Evolutionary conservation across 164 flowering plant species (phyloP), one percentile per base, ranked within the genome.

Genomic region (Houttuynia cordata): DNA sequence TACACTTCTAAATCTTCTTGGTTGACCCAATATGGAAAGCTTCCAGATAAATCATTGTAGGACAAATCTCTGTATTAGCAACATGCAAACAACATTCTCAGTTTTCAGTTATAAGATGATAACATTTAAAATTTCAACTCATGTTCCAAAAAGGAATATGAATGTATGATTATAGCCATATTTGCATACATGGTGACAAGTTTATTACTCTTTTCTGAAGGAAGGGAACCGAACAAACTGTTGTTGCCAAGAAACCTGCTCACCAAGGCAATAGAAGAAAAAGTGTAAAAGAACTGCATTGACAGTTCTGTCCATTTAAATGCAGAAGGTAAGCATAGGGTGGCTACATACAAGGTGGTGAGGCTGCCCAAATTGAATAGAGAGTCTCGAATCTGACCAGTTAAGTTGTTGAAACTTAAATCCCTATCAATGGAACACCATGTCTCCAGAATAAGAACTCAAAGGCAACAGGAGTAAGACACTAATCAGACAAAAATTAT

Each of bases 171-270:
- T 4, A 57, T 17, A 57, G 40, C 59, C 37, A 30, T 30, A 30
- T 60, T 45, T 8, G 21, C 92, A 70, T 60, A 91, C 95, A 91
- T 73, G 59, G 58, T 78, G 20, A 18, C 52, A 61, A 87, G 83
- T 56, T 71, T 51, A 14, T 73, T 0, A 51, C 76, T 72, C 68
- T 81, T 87, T 53, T 61, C 66, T 2, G 71, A 41, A 23, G 95
- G 93, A 19, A 87, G 64, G 22, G 70, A 41, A 25, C 93, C 91
- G 53, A 73, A 75, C 59, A 91, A 67, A 59, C 49, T 78, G 61
- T 91, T 91, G 60, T 83, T 87, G 59, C 95, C 95, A 41, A 91
- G 83, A 76, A 83, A 85, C 82, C 97, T 87, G 81, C 37, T 30
- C 37, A 30, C 37, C 37, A 25, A 17, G 10, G 23, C 22, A 53